phyloP scores from a whole-genome alignment of 371 early-diverging fungal genomes.

The Zychaea mexicana region DNA sequence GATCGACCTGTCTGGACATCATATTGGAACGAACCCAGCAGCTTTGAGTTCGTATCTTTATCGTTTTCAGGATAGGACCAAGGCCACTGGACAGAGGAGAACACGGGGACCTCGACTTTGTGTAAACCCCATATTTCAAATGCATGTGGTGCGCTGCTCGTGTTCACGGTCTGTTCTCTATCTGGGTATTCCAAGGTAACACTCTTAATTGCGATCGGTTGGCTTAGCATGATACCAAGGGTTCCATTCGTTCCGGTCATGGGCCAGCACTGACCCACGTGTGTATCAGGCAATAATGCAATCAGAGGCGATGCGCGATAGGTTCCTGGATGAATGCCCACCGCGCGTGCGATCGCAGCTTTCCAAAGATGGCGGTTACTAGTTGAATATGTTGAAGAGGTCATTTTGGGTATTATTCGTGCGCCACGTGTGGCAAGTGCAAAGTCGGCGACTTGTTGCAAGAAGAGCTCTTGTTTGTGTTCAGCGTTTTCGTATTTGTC shows the following conservation, averaged over 20 bases:
- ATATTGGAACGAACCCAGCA: slow-evolving; percentile 15
- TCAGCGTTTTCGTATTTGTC: neutral
- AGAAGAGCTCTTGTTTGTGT: too few relatives aligned
- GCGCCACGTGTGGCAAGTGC: slow-evolving; percentile 68
- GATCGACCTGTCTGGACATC: slow-evolving; percentile 23
- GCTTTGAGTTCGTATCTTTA: neutral
- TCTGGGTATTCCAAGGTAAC: slow-evolving; percentile 73
- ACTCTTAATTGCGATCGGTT: slow-evolving; percentile 54
- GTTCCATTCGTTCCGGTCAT: slow-evolving; percentile 64
- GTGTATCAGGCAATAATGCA: slow-evolving; percentile 53
- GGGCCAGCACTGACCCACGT: slow-evolving; percentile 78
- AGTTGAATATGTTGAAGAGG: slow-evolving; percentile 50
- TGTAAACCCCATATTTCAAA: slow-evolving; percentile 71
- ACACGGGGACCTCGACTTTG: neutral
- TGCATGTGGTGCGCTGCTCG: slow-evolving; percentile 62
- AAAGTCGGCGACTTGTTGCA: slow-evolving; percentile 52
- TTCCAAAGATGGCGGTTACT: neutral
- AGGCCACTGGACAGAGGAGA: neutral
- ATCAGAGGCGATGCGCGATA: slow-evolving; percentile 31
- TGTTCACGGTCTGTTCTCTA: slow-evolving; percentile 50
- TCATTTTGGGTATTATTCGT: slow-evolving; percentile 58
- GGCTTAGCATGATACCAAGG: slow-evolving; percentile 61
- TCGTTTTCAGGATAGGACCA: neutral
- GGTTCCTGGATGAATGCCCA: slow-evolving; percentile 3
- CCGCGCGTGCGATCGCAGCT: neutral